These are phyloP conservation scores for Eimeria maxima DNA, from an alignment of 169 alveolate species.

Conservation along the genomic window DNA sequence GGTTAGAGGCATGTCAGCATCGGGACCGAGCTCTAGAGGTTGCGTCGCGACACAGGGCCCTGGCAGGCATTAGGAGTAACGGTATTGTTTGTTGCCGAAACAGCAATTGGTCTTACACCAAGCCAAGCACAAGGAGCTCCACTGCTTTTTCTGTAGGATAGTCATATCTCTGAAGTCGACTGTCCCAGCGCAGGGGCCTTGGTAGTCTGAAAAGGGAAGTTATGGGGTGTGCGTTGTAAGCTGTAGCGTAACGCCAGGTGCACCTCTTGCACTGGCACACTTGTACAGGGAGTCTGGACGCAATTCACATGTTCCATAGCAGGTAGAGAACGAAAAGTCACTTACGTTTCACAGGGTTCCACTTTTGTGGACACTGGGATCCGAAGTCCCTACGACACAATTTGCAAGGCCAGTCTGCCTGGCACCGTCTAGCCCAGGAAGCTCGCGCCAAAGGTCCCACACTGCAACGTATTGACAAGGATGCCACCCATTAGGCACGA, in stretches of 20 bases:
- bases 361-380: constrained; percentile 54
- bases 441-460: constrained; percentile 37
- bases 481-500: background rate
- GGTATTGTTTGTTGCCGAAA: constrained; percentile 9
- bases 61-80: constrained; percentile 28
- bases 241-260: background rate
- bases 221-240: background rate
- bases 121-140: constrained; percentile 58
- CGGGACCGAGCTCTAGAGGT: constrained; percentile 69
- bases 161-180: constrained; percentile 74
- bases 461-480: background rate
- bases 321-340: background rate
- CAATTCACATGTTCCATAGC: background rate
- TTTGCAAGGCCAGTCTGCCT: constrained; percentile 75
- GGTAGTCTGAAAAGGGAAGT: constrained; percentile 32
- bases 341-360: constrained; percentile 54
- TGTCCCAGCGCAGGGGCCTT: constrained; percentile 61
- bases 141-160: constrained; percentile 56
- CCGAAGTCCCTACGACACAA: constrained; percentile 53
- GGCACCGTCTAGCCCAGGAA: constrained; percentile 69
- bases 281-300: constrained; percentile 29
- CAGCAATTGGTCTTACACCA: constrained; percentile 50
- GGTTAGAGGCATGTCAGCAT: constrained; percentile 74
- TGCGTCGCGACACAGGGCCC: constrained; percentile 63
- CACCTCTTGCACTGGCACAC: constrained; percentile 47